Conservation (phyloP, 139 green algal species). For the Pycnococcus provasolii region DNA sequence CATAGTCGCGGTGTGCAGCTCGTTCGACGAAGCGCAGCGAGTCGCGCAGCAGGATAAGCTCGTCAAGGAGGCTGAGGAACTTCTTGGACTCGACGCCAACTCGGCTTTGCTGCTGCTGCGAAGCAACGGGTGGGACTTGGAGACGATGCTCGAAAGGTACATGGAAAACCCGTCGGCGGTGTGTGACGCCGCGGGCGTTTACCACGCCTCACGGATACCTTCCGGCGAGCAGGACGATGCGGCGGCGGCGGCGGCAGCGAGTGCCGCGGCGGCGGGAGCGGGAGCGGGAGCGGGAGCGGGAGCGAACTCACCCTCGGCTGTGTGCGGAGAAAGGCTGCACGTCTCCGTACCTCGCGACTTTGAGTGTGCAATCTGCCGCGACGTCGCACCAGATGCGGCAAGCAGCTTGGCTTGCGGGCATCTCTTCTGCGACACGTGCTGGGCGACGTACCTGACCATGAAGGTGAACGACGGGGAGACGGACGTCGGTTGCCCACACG, state of each 20-base stretch:
- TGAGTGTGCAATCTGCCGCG: constrained; percentile 19
- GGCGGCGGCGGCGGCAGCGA: constrained; percentile 3
- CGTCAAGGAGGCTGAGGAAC: not conserved
- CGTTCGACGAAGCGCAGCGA: too few species aligned
- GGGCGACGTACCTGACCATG: constrained; percentile 18
- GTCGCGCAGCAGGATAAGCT: not conserved
- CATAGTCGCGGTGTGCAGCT: too few species aligned
- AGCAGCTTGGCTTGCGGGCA: constrained; percentile 15
- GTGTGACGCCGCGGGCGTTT: constrained; percentile 10
- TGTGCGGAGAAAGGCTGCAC: not conserved
- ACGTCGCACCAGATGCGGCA: constrained; percentile 3
- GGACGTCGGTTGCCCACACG: constrained; percentile 3
- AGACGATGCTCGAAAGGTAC: constrained; percentile 12
- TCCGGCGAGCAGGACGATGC: not conserved
- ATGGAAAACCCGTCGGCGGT: constrained; percentile 9
- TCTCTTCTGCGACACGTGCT: constrained; percentile 24
- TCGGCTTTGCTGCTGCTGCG: constrained; percentile 13
- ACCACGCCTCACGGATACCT: not conserved
- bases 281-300: too few species aligned
- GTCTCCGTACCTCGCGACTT: constrained; percentile 5
- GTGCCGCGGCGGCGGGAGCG: too few species aligned
- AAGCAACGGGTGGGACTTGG: constrained; percentile 13
- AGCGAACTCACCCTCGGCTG: too few species aligned
- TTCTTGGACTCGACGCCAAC: constrained; percentile 10
- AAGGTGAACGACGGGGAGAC: constrained; percentile 22